Conservation (phyloP, 164 flowering plant species). For the Aristolochia contorta region DNA sequence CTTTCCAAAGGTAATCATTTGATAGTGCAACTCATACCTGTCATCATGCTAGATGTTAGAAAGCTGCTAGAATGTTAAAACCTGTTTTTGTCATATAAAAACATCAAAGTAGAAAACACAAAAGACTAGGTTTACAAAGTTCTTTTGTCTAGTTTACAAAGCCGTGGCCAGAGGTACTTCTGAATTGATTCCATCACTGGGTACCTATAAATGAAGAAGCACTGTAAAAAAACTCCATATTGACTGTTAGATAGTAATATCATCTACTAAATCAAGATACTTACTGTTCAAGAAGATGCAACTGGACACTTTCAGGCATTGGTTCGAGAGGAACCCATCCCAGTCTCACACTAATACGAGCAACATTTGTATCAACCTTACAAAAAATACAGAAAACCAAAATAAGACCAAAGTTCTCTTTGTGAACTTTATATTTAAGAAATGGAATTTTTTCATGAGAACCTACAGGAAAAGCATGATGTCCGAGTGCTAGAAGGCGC, state of each 20-base stretch:
- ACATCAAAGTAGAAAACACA: too few species aligned
- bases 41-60: neutral
- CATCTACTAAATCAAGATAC: constrained; percentile 7
- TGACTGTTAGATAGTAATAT: too few species aligned
- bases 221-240: neutral
- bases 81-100: too few species aligned
- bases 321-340: constrained; percentile 95
- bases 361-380: constrained; percentile 93
- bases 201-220: constrained; percentile 24
- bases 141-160: constrained; percentile 49
- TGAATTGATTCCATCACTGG: constrained; percentile 64
- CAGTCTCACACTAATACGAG: constrained; percentile 65
- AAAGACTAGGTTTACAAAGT: constrained; percentile 42
- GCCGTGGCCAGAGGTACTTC: constrained; percentile 79
- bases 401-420: too few species aligned
- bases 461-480: constrained; percentile 96
- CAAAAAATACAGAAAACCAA: neutral
- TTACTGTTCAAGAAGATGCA: constrained; percentile 73
- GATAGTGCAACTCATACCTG: constrained; percentile 92
- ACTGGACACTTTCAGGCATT: constrained; percentile 51
- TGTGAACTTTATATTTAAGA: neutral
- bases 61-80: too few species aligned
- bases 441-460: neutral
- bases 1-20: constrained; percentile 95
- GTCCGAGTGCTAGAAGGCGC: constrained; percentile 84